phyloP scores from a whole-genome alignment of 2,329 filamentous ascomycete species.

The Acrodontium crateriforme region DNA sequence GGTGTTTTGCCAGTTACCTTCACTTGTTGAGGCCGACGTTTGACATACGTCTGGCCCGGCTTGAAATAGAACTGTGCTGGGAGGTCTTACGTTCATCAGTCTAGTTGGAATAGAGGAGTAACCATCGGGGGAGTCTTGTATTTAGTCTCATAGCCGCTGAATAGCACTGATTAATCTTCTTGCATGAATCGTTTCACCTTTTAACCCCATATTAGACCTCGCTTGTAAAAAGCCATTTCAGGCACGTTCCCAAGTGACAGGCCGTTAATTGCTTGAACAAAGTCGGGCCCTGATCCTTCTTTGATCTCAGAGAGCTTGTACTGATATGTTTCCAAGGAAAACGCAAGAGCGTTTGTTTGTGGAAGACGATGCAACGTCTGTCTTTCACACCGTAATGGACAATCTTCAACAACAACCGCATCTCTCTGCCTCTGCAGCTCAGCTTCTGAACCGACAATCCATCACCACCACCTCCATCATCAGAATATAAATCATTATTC shows the following conservation, averaged over 20 bases:
- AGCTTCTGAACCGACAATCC: too few species aligned
- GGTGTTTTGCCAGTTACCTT: too few species aligned
- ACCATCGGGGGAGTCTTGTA: too few species aligned
- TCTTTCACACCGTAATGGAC: conserved; percentile 40
- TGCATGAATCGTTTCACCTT: conserved; percentile 39
- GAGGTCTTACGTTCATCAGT: too few species aligned
- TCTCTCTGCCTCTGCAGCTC: conserved; percentile 17
- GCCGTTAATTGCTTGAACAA: conserved; percentile 47
- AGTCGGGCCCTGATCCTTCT: conserved; percentile 37
- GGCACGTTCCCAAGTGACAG: conserved; percentile 43
- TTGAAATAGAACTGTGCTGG: too few species aligned
- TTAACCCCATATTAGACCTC: conserved; percentile 41
- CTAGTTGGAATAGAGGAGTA: too few species aligned
- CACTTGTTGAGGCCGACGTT: too few species aligned
- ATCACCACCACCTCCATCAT: conserved; percentile 2
- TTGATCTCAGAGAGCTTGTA: conserved; percentile 43
- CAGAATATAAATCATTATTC: conserved; percentile 29
- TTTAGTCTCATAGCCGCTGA: too few species aligned
- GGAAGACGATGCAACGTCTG: conserved; percentile 49
- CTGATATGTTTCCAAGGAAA: conserved; percentile 49
- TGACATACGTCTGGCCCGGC: too few species aligned
- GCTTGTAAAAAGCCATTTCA: conserved; percentile 45
- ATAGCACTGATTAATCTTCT: too few species aligned
- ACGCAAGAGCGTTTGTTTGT: conserved; percentile 39
- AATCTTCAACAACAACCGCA: conserved; percentile 26